Base-by-base conservation (phyloP, 148 eudicot genomes). In the Rhododendron ferrugineum region DNA sequence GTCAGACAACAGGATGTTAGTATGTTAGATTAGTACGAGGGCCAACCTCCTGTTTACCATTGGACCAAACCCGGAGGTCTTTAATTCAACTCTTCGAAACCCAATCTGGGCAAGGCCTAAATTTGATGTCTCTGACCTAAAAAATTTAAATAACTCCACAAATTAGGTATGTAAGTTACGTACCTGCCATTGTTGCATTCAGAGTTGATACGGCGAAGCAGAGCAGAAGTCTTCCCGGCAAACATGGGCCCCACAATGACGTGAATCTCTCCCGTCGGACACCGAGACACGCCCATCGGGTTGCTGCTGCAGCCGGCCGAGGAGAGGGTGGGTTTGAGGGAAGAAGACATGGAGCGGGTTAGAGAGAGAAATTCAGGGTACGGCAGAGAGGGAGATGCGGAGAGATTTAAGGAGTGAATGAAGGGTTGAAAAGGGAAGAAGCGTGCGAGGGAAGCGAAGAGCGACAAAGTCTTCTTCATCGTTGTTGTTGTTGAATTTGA, bases 161-260 rank as follows among this genome's bases (percentile, higher is more conserved):
- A 4, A 49, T 49, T 49, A 49, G 52, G 52, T 2, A 13, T 50
- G 16, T 13, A 15, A 54, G 60, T 22, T 10, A 22, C 16, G 18
- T n/a, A 95, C 98, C 99, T 95, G 90, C 98, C 98, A 36, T 15
- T 79, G 85, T 11, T 86, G 84, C 80, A 84, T 80, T 95, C 98
- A 18, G 93, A 84, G 47, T 88, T 89, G 85, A 97, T 89, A 5
- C 95, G 92, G 40, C 93, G 95, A 84, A 97, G 98, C 83, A 97
- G 95, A 22, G 98, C 94, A 13, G 99, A 94, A 34, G 97, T 90
- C 80, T 93, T 94, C 3, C 95, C 98, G 3, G 98, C 94, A 78
- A 94, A 93, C 98, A 93, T 96, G 46, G 98, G 98, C 5, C 96
- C 99, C 32, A 95, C 89, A 14, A 96, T 95, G 58, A 96, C 96